Percentiles rank a stretch among this genome's conserved stretches.
Evolutionary conservation across 495 filamentous ascomycete genomes (phyloP).

Genomic region (Elaphomyces granulatus): DNA sequence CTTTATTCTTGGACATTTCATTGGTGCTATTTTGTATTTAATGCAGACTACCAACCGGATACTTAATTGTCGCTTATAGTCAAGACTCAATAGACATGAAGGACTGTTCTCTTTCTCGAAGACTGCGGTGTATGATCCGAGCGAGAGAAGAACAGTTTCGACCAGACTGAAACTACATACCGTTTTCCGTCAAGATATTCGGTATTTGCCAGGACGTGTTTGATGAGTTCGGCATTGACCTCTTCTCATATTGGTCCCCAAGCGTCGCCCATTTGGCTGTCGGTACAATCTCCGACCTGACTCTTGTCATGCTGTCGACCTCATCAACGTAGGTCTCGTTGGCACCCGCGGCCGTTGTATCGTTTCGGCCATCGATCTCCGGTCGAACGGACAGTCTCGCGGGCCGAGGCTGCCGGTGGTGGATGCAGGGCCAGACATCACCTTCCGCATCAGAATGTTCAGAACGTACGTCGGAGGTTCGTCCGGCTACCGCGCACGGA

Average conservation of each 20-base stretch:
- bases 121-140: no score
- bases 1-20: not conserved
- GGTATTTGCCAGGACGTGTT: conserved; percentile 6
- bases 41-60: not conserved
- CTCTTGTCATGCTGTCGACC: conserved; percentile 25
- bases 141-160: no score
- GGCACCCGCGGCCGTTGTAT: conserved; percentile 44
- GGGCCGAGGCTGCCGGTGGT: no score
- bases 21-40: not conserved
- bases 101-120: not conserved
- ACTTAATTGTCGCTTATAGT: not conserved
- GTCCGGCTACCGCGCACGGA: no score
- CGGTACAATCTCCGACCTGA: conserved; percentile 39
- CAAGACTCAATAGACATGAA: not conserved
- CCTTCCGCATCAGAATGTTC: no score
- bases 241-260: conserved; percentile 39
- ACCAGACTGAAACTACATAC: not conserved
- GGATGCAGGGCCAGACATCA: no score
- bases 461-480: no score
- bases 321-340: conserved; percentile 47
- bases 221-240: conserved; percentile 35
- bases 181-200: not conserved
- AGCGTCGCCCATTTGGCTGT: conserved; percentile 19
- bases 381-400: no score
- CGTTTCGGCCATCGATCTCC: conserved; percentile 44